Evolutionary conservation across 805 yeast species (phyloP).

Genomic region (Tanozyma kutaoensis): DNA sequence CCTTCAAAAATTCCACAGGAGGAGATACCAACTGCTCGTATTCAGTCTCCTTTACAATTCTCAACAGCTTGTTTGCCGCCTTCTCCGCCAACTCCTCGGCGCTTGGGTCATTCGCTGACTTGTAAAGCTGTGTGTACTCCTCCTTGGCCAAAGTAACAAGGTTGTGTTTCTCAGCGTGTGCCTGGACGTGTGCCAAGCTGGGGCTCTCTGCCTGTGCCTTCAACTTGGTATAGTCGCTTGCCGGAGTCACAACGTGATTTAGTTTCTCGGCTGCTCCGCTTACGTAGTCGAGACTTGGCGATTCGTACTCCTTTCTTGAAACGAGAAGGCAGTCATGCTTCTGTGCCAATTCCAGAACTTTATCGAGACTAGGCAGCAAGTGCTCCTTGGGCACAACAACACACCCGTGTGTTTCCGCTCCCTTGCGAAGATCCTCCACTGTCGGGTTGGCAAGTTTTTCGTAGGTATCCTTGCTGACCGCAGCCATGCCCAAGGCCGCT

Average conservation of each 20-base stretch:
- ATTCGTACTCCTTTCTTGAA: not conserved
- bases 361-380: slow-evolving; percentile 1
- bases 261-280: slow-evolving; percentile 7
- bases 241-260: slow-evolving; percentile 7
- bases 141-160: slow-evolving; percentile 16
- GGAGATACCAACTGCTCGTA: slow-evolving; percentile 6
- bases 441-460: slow-evolving; percentile 3
- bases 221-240: slow-evolving; percentile 6
- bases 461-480: slow-evolving; percentile 3
- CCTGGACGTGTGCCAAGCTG: slow-evolving; percentile 17
- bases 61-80: not conserved
- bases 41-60: slow-evolving; percentile 4
- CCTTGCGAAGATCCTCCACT: slow-evolving; percentile 2
- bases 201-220: slow-evolving; percentile 6
- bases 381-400: slow-evolving; percentile 4
- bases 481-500: slow-evolving; percentile 3
- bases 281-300: too few species aligned
- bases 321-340: not conserved
- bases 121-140: slow-evolving; percentile 19
- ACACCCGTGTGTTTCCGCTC: slow-evolving; percentile 3
- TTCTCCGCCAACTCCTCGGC: slow-evolving; percentile 3
- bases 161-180: slow-evolving; percentile 19
- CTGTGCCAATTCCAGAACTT: slow-evolving; percentile 2
- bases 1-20: slow-evolving; percentile 1
- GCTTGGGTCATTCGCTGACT: slow-evolving; percentile 18